Base-by-base conservation (phyloP, 768 basidiomycete species). In the Russula vinacea region DNA sequence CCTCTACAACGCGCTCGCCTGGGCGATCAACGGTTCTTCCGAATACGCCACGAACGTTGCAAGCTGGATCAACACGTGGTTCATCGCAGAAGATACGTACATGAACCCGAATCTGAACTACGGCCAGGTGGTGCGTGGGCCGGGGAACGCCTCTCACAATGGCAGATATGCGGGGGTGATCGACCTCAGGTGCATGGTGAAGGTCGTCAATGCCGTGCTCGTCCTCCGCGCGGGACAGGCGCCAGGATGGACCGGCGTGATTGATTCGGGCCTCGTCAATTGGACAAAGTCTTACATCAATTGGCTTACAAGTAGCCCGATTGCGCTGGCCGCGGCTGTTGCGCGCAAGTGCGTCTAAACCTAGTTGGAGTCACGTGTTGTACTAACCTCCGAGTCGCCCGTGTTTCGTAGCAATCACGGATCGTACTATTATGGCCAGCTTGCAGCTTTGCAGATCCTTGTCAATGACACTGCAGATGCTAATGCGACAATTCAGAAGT, bases 391-490 rank as follows among this genome's bases (percentile, higher is more conserved):
- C 6, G 16, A 9, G n/a, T 24, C n/a, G n/a, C n/a, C n/a, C n/a
- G n/a, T n/a, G n/a, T 37, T 35, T 47, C n/a, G 13, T 56, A 76
- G 76, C 61, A 76, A 76, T 55, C 75, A 76, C 58, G 75, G 72
- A 14, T 67, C 72, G 3, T 76, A 69, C 71, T 76, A 75, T 62
- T 69, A 67, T 64, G 68, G 60, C 45, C 75, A 76, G 62, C 63
- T 74, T 17, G 68, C 71, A 3, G 67, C 75, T 4, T 58, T 75
- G 35, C 69, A 75, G 32, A 65, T 76, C 33, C 56, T 76, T 5
- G 65, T 72, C 17, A 72, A 71, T 29, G 70, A 76, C 64, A 64
- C 57, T 10, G 35, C 59, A 26, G 71, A 71, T 5, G 75, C 75
- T 19, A 62, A 67, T 33, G 60, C 67, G 8, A 58, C 71, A 22